Percentiles rank a stretch among this genome's conserved stretches.
phyloP scores from a whole-genome alignment of 2,329 filamentous ascomycete species.

The Thielaviopsis musarum region DNA sequence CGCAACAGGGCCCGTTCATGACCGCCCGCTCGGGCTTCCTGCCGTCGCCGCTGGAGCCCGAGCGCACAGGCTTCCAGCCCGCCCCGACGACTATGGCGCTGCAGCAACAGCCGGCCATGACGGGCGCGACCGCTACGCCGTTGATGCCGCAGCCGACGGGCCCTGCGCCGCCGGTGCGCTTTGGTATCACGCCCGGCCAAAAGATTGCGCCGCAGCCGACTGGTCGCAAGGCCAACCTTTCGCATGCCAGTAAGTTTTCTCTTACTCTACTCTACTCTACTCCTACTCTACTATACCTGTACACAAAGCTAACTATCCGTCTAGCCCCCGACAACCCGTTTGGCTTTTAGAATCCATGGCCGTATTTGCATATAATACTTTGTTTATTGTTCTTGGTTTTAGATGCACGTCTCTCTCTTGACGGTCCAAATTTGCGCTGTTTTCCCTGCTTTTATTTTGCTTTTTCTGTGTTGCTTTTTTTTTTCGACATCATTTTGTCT shows the following conservation, averaged over 20 bases:
- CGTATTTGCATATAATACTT: conserved; percentile 5
- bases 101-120: conserved; percentile 20
- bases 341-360: conserved; percentile 24
- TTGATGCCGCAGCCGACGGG: conserved; percentile 29
- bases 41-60: conserved; percentile 42
- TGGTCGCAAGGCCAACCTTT: conserved; percentile 74
- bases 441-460: background rate
- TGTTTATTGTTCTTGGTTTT: conserved; percentile 1
- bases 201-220: conserved; percentile 76
- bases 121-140: conserved; percentile 1
- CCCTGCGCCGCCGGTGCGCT: conserved; percentile 73
- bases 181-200: conserved; percentile 60
- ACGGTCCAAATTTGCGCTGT: no score
- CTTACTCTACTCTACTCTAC: background rate
- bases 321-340: conserved; percentile 37
- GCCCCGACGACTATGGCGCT: conserved; percentile 25
- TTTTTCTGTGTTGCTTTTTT: background rate
- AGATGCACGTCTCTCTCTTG: background rate
- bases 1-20: conserved; percentile 10
- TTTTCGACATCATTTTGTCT: background rate
- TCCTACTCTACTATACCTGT: background rate
- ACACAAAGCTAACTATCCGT: background rate
- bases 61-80: conserved; percentile 32
- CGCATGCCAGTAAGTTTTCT: conserved; percentile 81
- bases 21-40: conserved; percentile 23